Evolutionary conservation across 768 basidiomycete genomes (phyloP).

Genomic region (Russula lepida): DNA sequence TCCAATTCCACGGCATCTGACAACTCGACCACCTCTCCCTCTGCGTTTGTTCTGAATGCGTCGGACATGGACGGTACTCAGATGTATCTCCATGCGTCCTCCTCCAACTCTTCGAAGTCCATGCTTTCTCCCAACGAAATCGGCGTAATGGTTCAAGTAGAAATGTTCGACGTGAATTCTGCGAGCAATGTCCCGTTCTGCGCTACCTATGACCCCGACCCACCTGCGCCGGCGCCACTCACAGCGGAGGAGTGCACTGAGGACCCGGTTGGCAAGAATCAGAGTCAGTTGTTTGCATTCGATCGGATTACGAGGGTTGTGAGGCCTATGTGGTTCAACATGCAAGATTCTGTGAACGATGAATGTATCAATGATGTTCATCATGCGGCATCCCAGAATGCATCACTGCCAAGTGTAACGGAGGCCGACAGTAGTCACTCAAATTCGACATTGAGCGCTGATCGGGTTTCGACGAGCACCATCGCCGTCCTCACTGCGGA

Average conservation of each 20-base stretch:
- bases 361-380: constrained; percentile 19
- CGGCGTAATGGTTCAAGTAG: constrained; percentile 38
- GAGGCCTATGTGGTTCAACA: constrained; percentile 44
- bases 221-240: constrained; percentile 41
- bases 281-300: constrained; percentile 55
- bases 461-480: not conserved
- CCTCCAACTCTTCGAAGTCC: constrained; percentile 1
- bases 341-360: constrained; percentile 15
- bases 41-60: constrained; percentile 28
- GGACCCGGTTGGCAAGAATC: constrained; percentile 25
- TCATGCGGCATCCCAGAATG: constrained; percentile 7
- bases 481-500: not conserved
- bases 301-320: constrained; percentile 40
- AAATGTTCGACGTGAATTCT: constrained; percentile 33
- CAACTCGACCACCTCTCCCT: not conserved
- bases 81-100: constrained; percentile 24
- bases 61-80: constrained; percentile 26
- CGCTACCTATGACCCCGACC: constrained; percentile 52
- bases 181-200: constrained; percentile 41
- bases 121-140: constrained; percentile 19
- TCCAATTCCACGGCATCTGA: constrained; percentile 2
- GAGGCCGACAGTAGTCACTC: not conserved
- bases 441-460: not conserved
- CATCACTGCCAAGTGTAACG: constrained; percentile 11
- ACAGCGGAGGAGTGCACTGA: constrained; percentile 38